Percentiles rank a stretch among this genome's conserved stretches.
phyloP scores from a whole-genome alignment of 768 basidiomycete species.

The Strobilomyces echinocephalus region DNA sequence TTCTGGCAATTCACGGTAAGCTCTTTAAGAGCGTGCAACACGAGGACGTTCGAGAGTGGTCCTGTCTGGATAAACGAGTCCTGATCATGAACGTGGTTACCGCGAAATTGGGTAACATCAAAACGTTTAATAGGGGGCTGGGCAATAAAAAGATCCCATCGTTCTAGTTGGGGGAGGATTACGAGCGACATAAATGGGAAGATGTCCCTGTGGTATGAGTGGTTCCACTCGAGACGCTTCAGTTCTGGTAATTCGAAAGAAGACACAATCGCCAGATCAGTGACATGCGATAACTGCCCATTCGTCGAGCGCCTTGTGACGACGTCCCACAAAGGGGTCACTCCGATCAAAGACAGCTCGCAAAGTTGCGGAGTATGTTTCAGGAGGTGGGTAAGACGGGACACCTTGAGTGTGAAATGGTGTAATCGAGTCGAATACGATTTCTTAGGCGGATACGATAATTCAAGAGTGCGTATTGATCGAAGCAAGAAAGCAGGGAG shows the following conservation, averaged over 20 bases:
- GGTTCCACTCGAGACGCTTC: conserved; percentile 46
- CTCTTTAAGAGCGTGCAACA: conserved; percentile 33
- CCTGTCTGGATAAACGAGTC: conserved; percentile 28
- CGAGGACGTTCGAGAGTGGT: conserved; percentile 27
- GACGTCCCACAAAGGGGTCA: conserved; percentile 39
- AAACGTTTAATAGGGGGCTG: conserved; percentile 27
- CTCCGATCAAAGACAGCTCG: conserved; percentile 40
- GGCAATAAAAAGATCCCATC: conserved; percentile 42
- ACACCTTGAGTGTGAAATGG: conserved; percentile 37
- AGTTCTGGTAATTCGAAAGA: conserved; percentile 36
- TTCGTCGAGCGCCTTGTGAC: conserved; percentile 9
- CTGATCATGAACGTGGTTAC: conserved; percentile 27
- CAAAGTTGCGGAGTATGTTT: conserved; percentile 37
- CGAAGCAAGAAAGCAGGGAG: conserved; percentile 35
- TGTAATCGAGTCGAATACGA: conserved; percentile 15
- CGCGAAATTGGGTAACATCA: conserved; percentile 27
- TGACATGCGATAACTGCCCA: conserved; percentile 6
- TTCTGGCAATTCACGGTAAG: conserved; percentile 40
- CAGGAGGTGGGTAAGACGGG: conserved; percentile 36
- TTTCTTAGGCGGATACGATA: conserved; percentile 36
- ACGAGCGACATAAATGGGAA: conserved; percentile 42
- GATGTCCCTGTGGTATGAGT: conserved; percentile 39
- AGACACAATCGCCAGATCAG: conserved; percentile 7
- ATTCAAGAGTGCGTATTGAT: conserved; percentile 39
- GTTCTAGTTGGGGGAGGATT: conserved; percentile 37